Base-by-base conservation (phyloP, 805 yeast genomes). In the Candida patagonica region DNA sequence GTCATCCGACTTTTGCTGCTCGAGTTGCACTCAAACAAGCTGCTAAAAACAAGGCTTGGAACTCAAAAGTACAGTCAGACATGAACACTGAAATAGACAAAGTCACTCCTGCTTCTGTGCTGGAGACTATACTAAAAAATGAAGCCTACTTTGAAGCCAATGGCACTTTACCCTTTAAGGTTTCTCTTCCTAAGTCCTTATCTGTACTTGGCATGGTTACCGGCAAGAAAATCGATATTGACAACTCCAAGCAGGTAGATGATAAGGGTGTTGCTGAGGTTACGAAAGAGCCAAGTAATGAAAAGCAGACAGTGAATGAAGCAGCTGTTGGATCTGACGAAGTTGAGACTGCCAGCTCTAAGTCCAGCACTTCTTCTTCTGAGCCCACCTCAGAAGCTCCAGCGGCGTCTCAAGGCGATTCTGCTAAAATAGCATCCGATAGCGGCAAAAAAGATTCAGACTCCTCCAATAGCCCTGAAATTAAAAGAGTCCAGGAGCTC, bases 11-110 rank as follows among this genome's bases (percentile, higher is more conserved):
- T 48, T 51, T 22, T 49, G 42, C 47, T 41, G 41, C 49, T 33
- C 41, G 35, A 30, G 20, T 35, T 21, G 24, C 17, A 19, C 19
- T 10, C 40, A 42, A 20, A 40, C 38, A 31, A 34, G 25, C 34
- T 19, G 39, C 37, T 24, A 44, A 44, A 22, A 35, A 15, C 35
- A 35, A 23, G 15, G 42, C 26, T 52, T 61, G 73, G 54, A 70
- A 67, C 59, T 62, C 61, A 34, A 53, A 43, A 41, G 54, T 70
- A 26, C 65, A 66, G 40, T 53, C 62, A 40, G 53, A 62, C 31
- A 72, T 71, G 72, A 59, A 62, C 45, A 39, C 40, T 41, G 49
- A 55, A 31, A 69, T 53, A 29, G 45, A 33, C 26, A 33, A 33
- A 20, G 27, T 33, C 22, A 49, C 65, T 44, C 66, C 68, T 8